Evolutionary conservation across 208 protist species (phyloP).

Genomic region (Trypanosoma lewisi): DNA sequence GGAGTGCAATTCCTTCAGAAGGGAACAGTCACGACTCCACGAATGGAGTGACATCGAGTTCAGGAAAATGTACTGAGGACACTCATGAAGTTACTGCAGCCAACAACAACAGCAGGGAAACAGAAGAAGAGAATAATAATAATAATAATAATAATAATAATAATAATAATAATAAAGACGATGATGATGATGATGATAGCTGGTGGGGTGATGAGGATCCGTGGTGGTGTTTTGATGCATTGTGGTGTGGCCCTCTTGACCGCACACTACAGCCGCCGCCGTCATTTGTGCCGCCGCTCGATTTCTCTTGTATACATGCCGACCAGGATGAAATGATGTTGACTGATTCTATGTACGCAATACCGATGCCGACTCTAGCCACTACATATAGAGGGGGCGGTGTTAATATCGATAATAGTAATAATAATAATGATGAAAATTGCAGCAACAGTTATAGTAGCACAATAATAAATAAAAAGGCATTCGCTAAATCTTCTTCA

Average conservation of each 20-base stretch:
- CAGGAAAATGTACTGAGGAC: no score
- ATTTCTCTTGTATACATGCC: not conserved
- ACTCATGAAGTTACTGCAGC: no score
- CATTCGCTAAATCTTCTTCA: not conserved
- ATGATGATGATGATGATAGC: slow-evolving; percentile 16
- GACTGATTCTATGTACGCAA: slow-evolving; percentile 1
- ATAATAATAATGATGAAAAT: no score
- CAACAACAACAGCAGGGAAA: not conserved
- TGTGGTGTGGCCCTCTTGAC: slow-evolving; percentile 17
- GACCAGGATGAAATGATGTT: slow-evolving; percentile 1
- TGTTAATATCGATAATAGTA: no score
- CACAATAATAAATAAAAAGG: no score
- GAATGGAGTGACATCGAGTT: no score
- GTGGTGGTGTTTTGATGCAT: slow-evolving; percentile 19
- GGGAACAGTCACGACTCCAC: no score
- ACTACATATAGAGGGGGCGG: not conserved
- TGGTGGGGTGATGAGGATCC: slow-evolving; percentile 18
- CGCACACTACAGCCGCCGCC: not conserved
- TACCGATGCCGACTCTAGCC: slow-evolving; percentile 18
- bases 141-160: not conserved
- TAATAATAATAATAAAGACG: not conserved
- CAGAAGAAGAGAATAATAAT: not conserved
- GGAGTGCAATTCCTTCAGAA: no score
- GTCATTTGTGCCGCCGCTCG: slow-evolving; percentile 17
- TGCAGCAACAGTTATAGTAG: no score